Base-by-base conservation (phyloP, 1,139 yeast species). In the Taiozyma onychis region DNA sequence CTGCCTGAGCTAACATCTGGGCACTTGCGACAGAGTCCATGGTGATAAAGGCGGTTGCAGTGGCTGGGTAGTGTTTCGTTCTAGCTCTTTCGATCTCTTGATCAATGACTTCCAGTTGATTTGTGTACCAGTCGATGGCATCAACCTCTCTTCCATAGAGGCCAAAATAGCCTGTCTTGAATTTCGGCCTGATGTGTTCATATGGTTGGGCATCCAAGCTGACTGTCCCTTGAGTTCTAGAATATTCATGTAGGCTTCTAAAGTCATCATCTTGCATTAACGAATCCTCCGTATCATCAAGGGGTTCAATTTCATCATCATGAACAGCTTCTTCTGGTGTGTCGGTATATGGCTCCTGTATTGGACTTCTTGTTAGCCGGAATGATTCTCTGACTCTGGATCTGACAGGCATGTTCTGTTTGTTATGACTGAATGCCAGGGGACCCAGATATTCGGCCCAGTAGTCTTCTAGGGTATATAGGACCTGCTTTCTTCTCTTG, bases 21-120 rank as follows among this genome's bases (percentile, higher is more conserved):
- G 93, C 93, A 45, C 87, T 81, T 0, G 93, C 93, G 1, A 85
- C 93, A 0, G 89, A 81, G 56, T 85, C 89, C 93, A 86, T 85
- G 1, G 93, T 86, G 7, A 86, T 78, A 61, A 86, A 86, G 0
- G 93, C 93, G 10, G 88, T 79, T 10, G 88, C 83, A 0, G 87
- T 75, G 30, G 90, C 83, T 0, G 90, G 80, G 57, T 81, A 85
- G 53, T 83, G 85, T 51, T 80, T 72, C 34, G 67, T 68, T 53
- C 91, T 72, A 1, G 88, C 85, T 41, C 73, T 70, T 4, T 61
- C 42, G 30, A 85, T 85, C 58, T 84, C 88, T 49, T 74, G 75
- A 60, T 85, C 91, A 14, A 85, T 69, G 6, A 77, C 72, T 21
- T 74, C 76, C 44, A 85, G 65, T 57, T 81, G 80, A 45, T 81